These are phyloP conservation scores for Pestalotiopsis sp. DNA, from an alignment of 2,329 filamentous ascomycete species.

Conservation along the genomic window DNA sequence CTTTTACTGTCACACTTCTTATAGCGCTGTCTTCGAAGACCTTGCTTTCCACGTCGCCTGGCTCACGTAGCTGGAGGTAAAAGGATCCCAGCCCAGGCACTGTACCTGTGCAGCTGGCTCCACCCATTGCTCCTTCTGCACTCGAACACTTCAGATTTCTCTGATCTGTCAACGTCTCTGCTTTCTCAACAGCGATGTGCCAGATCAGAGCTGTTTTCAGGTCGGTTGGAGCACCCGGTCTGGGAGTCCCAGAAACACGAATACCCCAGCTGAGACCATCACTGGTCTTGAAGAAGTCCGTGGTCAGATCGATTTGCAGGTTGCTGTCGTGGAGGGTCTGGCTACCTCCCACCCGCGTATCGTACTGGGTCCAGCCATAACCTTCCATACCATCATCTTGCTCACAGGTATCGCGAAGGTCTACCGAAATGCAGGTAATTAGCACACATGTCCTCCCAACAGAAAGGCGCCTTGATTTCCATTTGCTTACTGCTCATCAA, in stretches of 20 bases:
- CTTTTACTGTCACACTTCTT: conserved; percentile 57
- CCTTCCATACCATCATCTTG: conserved; percentile 70
- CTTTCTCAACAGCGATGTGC: conserved; percentile 63
- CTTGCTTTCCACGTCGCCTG: conserved; percentile 43
- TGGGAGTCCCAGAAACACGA: conserved; percentile 62
- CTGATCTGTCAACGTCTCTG: conserved; percentile 40
- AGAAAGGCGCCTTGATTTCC: not conserved
- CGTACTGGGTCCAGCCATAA: conserved; percentile 73
- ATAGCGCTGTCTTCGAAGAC: conserved; percentile 44
- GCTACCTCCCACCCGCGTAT: conserved; percentile 65
- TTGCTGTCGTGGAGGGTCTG: conserved; percentile 68
- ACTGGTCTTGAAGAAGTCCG: conserved; percentile 70
- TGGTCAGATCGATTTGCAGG: conserved; percentile 69
- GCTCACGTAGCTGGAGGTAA: conserved; percentile 58
- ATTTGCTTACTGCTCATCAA: conserved; percentile 7
- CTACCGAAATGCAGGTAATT: conserved; percentile 32
- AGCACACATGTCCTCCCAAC: not conserved
- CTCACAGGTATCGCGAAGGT: conserved; percentile 70
- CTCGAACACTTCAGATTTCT: not conserved
- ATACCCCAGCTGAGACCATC: conserved; percentile 69
- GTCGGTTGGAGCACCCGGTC: conserved; percentile 54
- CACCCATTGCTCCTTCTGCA: conserved; percentile 31
- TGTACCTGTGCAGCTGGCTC: conserved; percentile 59
- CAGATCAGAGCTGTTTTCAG: conserved; percentile 64
- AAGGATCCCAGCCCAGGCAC: conserved; percentile 63